These are phyloP conservation scores for Trichoderma afroharzianum DNA, from an alignment of 2,329 filamentous ascomycete genomes.

Conservation along the genomic window DNA sequence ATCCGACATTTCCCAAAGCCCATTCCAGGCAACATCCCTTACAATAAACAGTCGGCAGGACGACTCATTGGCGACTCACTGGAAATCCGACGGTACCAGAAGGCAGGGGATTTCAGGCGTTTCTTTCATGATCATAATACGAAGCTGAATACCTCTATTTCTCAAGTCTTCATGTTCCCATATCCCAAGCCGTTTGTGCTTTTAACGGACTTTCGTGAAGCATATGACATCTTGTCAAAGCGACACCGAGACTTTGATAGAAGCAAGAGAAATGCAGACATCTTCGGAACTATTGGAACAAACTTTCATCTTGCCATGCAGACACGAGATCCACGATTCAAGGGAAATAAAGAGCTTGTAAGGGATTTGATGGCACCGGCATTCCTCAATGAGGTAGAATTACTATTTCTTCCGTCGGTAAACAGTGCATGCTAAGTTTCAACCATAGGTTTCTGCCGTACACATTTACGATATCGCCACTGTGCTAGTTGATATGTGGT, in stretches of 20 bases:
- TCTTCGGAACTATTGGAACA: not conserved
- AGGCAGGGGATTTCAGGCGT: not conserved
- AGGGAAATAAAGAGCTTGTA: not conserved
- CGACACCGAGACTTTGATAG: not conserved
- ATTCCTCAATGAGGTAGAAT: not conserved
- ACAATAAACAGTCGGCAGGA: not conserved
- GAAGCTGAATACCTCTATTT: not conserved
- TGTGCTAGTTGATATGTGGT: not conserved
- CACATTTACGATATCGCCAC: constrained; percentile 6
- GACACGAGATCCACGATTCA: not conserved
- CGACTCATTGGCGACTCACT: not conserved
- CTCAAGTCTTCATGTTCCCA: not conserved
- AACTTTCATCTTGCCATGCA: not conserved
- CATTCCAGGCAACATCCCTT: not conserved
- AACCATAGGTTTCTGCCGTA: not conserved
- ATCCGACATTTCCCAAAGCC: not conserved
- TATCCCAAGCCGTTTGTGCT: not conserved
- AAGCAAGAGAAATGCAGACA: not conserved
- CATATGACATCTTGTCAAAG: not conserved
- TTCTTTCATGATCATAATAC: not conserved
- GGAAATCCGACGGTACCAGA: not conserved
- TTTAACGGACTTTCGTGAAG: not conserved
- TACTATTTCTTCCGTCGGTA: not conserved
- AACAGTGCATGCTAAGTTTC: not conserved
- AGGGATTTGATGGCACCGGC: not conserved